Conservation (phyloP, 2,329 filamentous ascomycete genomes). For the Taxawa tesnikishii region DNA sequence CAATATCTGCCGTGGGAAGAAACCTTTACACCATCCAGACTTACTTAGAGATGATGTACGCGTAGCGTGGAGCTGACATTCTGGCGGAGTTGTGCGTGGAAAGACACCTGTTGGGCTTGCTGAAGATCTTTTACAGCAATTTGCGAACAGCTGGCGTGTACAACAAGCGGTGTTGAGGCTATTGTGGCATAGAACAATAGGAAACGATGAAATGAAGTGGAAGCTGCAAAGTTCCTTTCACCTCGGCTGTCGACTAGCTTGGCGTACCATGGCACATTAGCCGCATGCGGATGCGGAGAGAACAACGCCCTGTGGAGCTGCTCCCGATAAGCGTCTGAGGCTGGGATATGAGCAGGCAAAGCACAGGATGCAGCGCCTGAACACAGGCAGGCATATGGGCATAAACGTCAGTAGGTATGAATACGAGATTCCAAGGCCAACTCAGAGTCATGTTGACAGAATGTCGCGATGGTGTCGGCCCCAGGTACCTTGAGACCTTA, state of each 20-base stretch:
- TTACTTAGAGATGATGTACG: conserved; percentile 33
- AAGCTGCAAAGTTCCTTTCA: too few species aligned
- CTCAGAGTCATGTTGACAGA: background rate
- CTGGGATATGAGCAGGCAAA: background rate
- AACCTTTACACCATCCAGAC: conserved; percentile 1
- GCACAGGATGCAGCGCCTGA: background rate
- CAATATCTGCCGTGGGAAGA: background rate
- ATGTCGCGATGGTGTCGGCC: background rate
- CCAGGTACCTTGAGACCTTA: background rate
- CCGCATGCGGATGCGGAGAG: too few species aligned
- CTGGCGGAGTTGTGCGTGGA: background rate
- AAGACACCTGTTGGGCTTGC: background rate
- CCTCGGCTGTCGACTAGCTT: too few species aligned
- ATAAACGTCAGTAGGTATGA: too few species aligned
- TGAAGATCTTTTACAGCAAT: too few species aligned
- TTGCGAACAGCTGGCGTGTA: background rate
- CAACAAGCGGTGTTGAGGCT: background rate
- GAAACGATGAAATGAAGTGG: background rate
- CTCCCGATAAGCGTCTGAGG: too few species aligned
- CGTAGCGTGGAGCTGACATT: conserved; percentile 12
- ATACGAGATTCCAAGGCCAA: background rate
- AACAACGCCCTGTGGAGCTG: too few species aligned
- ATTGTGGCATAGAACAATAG: background rate
- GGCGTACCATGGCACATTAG: too few species aligned
- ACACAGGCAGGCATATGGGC: background rate